Conservation (phyloP, 1,139 yeast species). For the Pichia sp. region DNA sequence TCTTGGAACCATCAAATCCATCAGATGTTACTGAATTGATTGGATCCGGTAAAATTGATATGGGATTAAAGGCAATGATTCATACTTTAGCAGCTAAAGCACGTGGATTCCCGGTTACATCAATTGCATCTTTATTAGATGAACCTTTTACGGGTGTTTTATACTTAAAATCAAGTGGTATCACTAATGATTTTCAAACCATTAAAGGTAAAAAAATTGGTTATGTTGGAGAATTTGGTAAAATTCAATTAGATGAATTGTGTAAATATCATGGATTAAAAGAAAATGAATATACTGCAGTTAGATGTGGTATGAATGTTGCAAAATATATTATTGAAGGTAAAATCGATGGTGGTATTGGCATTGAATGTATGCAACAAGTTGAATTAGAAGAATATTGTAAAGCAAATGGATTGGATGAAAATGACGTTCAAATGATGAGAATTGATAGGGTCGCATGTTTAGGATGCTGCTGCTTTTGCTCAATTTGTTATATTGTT, state of each 20-base stretch:
- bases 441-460: constrained; percentile 53
- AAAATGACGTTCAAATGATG: constrained; percentile 47
- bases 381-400: constrained; percentile 52
- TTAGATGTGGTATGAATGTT: constrained; percentile 56
- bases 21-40: constrained; percentile 54
- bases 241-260: constrained; percentile 52
- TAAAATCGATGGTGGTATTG: constrained; percentile 51
- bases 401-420: constrained; percentile 39
- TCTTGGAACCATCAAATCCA: constrained; percentile 53
- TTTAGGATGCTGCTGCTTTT: constrained; percentile 56
- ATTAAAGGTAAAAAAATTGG: constrained; percentile 51
- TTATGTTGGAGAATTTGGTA: constrained; percentile 56
- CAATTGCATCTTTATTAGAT: constrained; percentile 49
- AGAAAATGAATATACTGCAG: constrained; percentile 53
- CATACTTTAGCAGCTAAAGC: constrained; percentile 58
- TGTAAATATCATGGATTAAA: constrained; percentile 51
- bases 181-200: constrained; percentile 45
- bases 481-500: constrained; percentile 49
- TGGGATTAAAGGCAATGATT: constrained; percentile 58
- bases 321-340: constrained; percentile 52
- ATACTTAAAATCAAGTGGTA: constrained; percentile 46
- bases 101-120: constrained; percentile 51
- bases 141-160: constrained; percentile 55
- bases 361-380: constrained; percentile 55
- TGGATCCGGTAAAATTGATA: constrained; percentile 51